A percentile compares a stretch with the other conserved stretches of the same genome.
Conservation (phyloP, 305 asterid genomes). For the Fraxinus albicans region DNA sequence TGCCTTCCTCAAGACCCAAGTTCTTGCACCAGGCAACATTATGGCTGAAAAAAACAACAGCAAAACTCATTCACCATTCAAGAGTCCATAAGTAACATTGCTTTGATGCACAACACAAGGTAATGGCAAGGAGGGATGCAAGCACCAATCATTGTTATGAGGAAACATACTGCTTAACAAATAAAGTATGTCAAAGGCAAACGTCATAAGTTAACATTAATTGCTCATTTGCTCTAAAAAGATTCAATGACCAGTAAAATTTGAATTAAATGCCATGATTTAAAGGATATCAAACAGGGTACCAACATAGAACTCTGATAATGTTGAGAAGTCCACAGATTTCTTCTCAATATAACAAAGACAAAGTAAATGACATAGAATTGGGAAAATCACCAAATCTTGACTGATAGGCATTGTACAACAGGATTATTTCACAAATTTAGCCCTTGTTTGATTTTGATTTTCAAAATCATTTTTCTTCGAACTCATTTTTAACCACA, state of each 20-base stretch:
- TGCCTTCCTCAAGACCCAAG: slow-evolving; percentile 71
- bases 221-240: not conserved
- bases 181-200: slow-evolving; percentile 9
- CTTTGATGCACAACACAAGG: slow-evolving; percentile 31
- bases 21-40: slow-evolving; percentile 75
- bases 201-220: not conserved
- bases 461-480: not conserved
- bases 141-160: slow-evolving; percentile 16
- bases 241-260: not conserved
- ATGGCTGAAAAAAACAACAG: slow-evolving; percentile 82
- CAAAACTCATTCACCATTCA: slow-evolving; percentile 54
- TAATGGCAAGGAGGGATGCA: slow-evolving; percentile 25
- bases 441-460: not conserved
- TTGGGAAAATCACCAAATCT: not conserved
- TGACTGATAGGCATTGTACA: not conserved
- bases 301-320: not conserved
- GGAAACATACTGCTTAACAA: slow-evolving; percentile 7
- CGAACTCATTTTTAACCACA: not conserved
- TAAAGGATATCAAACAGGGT: not conserved
- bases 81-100: slow-evolving; percentile 34
- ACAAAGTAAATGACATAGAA: not conserved
- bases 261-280: not conserved
- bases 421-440: slow-evolving; percentile 1
- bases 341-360: not conserved
- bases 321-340: not conserved